Evolutionary conservation across 164 flowering plant species (phyloP).

Genomic region (Vitis rupestris): DNA sequence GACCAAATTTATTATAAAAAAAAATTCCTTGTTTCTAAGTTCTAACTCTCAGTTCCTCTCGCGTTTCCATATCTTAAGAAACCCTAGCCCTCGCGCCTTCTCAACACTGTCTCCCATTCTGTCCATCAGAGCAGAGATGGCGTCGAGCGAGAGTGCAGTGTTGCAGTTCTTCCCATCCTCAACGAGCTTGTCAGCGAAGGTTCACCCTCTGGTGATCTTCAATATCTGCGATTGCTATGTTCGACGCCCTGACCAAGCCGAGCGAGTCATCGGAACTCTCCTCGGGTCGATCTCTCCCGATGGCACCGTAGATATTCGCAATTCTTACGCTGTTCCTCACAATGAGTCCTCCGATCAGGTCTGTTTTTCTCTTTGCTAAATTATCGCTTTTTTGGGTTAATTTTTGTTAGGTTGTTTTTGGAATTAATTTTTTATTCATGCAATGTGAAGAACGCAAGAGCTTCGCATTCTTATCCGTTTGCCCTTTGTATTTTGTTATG

Average conservation of each 20-base stretch:
- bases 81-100: too few relatives aligned
- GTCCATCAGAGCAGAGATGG: slow-evolving; percentile 32
- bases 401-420: neutral
- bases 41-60: too few relatives aligned
- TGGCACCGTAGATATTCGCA: slow-evolving; percentile 87
- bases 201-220: slow-evolving; percentile 87
- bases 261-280: slow-evolving; percentile 92
- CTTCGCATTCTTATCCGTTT: too few relatives aligned
- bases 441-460: too few relatives aligned
- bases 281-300: slow-evolving; percentile 88
- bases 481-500: too few relatives aligned
- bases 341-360: slow-evolving; percentile 90
- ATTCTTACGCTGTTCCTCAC: slow-evolving; percentile 94
- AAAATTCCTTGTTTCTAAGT: too few relatives aligned
- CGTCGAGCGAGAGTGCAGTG: slow-evolving; percentile 52
- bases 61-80: too few relatives aligned
- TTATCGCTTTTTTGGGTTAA: neutral
- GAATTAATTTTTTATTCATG: neutral
- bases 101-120: too few relatives aligned
- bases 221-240: slow-evolving; percentile 91
- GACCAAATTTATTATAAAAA: neutral
- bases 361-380: neutral
- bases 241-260: slow-evolving; percentile 88
- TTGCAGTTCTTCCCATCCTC: slow-evolving; percentile 60
- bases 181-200: slow-evolving; percentile 58